phyloP scores from a whole-genome alignment of 495 filamentous ascomycete genomes.

The Trichoderma asperelloides region DNA sequence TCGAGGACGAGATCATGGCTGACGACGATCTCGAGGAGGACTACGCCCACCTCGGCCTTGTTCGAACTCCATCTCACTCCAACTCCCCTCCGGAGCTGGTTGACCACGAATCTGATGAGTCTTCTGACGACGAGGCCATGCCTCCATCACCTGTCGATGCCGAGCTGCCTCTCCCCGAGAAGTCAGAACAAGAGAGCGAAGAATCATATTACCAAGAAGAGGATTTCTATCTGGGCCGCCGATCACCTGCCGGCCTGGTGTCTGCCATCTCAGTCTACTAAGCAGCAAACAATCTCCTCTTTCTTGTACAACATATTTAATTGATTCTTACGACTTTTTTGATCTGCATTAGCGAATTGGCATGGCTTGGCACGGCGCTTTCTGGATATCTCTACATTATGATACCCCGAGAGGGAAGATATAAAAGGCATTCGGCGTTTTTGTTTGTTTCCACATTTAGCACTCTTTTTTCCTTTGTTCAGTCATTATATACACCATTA shows the following conservation, averaged over 20 bases:
- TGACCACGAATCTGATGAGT: conserved; percentile 54
- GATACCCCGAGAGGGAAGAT: not conserved
- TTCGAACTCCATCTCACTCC: conserved; percentile 60
- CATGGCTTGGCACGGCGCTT: conserved; percentile 2
- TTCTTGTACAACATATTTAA: not conserved
- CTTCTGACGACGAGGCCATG: conserved; percentile 59
- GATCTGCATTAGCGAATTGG: conserved; percentile 1
- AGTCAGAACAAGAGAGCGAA: conserved; percentile 21
- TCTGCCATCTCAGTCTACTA: conserved; percentile 43
- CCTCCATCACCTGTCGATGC: conserved; percentile 75
- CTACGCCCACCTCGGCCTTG: conserved; percentile 60
- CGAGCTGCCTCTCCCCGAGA: conserved; percentile 54
- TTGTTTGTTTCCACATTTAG: not conserved
- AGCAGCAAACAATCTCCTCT: not conserved
- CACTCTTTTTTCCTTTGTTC: not conserved
- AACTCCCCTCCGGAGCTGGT: conserved; percentile 65
- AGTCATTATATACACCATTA: conserved; percentile 4
- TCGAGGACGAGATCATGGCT: conserved; percentile 41
- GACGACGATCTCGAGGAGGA: conserved; percentile 67
- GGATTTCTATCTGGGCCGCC: conserved; percentile 51
- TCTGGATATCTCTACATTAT: not conserved
- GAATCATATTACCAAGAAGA: conserved; percentile 50
- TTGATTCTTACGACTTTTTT: not conserved
- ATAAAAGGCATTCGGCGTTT: conserved; percentile 3
- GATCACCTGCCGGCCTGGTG: conserved; percentile 34